phyloP scores from a whole-genome alignment of 441 rosid species.

The Adansonia madagascariensis region DNA sequence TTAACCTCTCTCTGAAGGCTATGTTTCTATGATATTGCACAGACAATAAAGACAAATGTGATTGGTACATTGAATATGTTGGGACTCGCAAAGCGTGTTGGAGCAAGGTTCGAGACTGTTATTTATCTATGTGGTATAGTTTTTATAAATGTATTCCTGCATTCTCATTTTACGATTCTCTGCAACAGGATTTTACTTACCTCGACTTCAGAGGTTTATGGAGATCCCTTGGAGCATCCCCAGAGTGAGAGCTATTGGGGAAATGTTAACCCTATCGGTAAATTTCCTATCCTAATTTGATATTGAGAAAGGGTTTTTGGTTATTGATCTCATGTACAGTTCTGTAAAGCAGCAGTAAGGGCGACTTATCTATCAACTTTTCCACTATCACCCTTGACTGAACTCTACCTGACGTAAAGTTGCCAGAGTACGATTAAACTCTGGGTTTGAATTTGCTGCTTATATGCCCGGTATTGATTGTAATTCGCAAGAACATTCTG shows the following conservation, averaged over 20 bases:
- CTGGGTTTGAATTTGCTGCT: no score
- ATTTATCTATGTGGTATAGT: neutral
- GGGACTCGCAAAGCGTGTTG: constrained; percentile 84
- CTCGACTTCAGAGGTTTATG: constrained; percentile 76
- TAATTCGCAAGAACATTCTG: no score
- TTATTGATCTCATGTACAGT: neutral
- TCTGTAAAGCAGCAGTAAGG: no score
- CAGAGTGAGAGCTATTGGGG: constrained; percentile 75
- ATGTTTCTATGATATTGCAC: constrained; percentile 29
- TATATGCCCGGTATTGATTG: no score
- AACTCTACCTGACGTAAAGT: no score
- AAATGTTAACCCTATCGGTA: constrained; percentile 80
- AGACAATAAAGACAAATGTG: constrained; percentile 83
- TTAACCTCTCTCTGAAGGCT: neutral
- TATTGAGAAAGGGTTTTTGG: neutral
- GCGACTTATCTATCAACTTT: no score
- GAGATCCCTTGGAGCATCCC: constrained; percentile 82
- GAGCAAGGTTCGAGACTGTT: constrained; percentile 58
- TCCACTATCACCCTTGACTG: no score
- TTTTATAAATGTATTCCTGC: neutral
- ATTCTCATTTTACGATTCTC: constrained; percentile 25
- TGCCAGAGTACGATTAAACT: no score
- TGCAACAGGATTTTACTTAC: constrained; percentile 69
- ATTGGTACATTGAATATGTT: constrained; percentile 83
- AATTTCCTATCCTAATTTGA: neutral